A percentile compares a stretch with the other conserved stretches of the same genome.
These are phyloP conservation scores for Ceratobasidium theobromae DNA, from an alignment of 1,284 basidiomycete genomes.

Conservation along the genomic window DNA sequence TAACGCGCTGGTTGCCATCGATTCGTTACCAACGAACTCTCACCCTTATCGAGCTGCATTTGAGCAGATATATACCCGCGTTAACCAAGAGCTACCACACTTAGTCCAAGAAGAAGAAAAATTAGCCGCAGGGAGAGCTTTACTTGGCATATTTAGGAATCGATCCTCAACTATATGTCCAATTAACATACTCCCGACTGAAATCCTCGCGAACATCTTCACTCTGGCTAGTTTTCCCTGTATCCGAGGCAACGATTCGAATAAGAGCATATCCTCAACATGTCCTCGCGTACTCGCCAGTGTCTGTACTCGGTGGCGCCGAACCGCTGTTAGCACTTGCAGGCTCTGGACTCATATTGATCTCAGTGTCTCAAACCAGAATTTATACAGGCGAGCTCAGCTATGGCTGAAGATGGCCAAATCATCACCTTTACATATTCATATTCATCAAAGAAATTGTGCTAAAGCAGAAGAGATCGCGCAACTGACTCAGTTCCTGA, in stretches of 20 bases:
- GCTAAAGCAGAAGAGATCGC: slow-evolving; percentile 8
- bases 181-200: neutral
- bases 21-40: neutral
- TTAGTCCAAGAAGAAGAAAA: neutral
- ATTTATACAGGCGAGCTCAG: neutral
- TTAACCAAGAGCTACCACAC: neutral
- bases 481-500: neutral
- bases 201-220: slow-evolving; percentile 5
- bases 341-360: slow-evolving; percentile 13
- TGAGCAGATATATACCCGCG: neutral
- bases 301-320: slow-evolving; percentile 1
- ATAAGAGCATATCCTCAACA: neutral
- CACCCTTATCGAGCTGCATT: neutral
- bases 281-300: neutral
- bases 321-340: neutral
- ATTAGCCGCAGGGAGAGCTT: neutral
- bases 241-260: neutral
- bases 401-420: neutral
- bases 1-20: neutral
- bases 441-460: neutral
- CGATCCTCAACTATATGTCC: neutral
- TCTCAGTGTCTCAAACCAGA: neutral
- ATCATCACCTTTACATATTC: slow-evolving; percentile 5
- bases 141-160: neutral
- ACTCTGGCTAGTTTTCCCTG: neutral